Evolutionary conservation across 2,329 filamentous ascomycete genomes (phyloP), one percentile per base, ranked within the genome.

Genomic region (Sporothrix pseudoabietina): DNA sequence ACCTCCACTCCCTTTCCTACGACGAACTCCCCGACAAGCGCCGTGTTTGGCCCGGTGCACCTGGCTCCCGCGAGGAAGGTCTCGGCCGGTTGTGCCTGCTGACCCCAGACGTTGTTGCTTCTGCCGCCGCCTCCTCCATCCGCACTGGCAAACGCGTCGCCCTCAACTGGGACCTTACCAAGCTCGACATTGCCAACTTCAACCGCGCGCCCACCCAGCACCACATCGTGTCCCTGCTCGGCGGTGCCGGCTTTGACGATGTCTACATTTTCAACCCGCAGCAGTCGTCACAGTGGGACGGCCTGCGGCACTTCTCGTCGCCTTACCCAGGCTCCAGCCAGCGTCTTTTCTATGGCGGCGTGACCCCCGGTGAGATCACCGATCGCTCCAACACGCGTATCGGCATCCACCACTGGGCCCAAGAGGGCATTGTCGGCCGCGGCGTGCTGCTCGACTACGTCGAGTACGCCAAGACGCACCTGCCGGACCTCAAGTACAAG

Each of bases 391-490:
- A 81, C 72, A 79, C 80, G 30, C 81, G 85, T 3, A 85, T 86
- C 59, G 85, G 83, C 80, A 85, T 74, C 30, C 74, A 75, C 32
- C 69, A 74, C 71, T 75, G 74, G 74, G 72, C 63, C 1, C 57
- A 52, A 74, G 87, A 87, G 32, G 85, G 85, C 41, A 85, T 87
- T 69, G 78, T 78, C 79, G 85, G 85, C 4, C 84, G 86, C 9
- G 86, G 86, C 2, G 84, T 87, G 6, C 79, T 87, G 8, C 80
- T 87, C 0, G 86, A 87, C 78, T 88, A 86, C 70, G 81, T 79
- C 5, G 80, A 80, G 5, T 87, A 83, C 80, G 84, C 72, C 61
- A 57, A 47, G 12, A 59, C 49, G n/a, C 72, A 71, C 41, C 61
- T 49, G 26, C 69, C 66, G 4, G 57, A 32, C 10, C 83, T 84